phyloP scores from a whole-genome alignment of 169 alveolate genomes.

The Eimeria sp. region DNA sequence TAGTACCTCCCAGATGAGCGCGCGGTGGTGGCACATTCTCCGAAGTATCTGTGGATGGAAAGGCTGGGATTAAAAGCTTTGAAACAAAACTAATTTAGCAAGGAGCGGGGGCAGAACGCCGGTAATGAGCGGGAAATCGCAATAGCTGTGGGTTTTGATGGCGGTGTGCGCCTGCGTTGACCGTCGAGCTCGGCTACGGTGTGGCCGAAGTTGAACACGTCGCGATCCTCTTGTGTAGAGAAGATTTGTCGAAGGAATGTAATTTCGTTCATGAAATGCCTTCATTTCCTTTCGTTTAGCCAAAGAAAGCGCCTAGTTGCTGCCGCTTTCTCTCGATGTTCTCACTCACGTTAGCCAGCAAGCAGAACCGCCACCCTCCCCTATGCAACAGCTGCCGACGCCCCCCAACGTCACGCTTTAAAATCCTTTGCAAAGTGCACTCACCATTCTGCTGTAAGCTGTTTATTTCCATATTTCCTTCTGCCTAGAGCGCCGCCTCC shows the following conservation, averaged over 20 bases:
- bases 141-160: neutral
- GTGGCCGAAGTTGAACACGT: neutral
- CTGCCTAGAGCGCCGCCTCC: neutral
- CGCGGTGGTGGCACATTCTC: neutral
- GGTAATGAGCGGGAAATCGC: neutral
- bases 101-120: neutral
- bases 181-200: slow-evolving; percentile 40
- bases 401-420: neutral
- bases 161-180: slow-evolving; percentile 12
- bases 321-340: neutral
- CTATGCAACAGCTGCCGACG: neutral
- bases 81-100: neutral
- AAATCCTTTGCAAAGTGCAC: neutral
- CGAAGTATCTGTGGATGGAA: neutral
- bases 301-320: neutral
- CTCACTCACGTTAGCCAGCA: neutral
- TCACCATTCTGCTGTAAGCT: neutral
- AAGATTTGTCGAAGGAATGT: neutral
- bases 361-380: slow-evolving; percentile 48
- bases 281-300: neutral
- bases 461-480: neutral
- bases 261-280: neutral
- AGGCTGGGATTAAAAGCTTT: neutral
- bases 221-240: neutral
- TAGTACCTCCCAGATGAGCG: neutral